Evolutionary conservation across 495 filamentous ascomycete species (phyloP), one percentile per base, ranked within the genome.

Genomic region (Acidomyces sp.): DNA sequence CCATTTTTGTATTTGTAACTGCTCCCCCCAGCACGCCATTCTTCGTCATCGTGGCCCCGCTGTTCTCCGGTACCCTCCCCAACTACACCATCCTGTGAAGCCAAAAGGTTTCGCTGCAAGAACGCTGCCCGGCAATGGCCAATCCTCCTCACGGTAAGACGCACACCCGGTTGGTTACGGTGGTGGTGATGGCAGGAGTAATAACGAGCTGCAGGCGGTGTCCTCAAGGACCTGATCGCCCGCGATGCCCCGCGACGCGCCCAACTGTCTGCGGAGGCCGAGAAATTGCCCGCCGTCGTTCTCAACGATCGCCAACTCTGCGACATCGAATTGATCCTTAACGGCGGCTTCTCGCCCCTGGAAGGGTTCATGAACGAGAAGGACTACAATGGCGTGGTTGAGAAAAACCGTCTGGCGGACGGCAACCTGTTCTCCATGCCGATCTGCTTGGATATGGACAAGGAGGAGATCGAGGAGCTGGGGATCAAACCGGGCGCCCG

Each of bases 311-410:
- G 90, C 46, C 90, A 97, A 64, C 75, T 97, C 16, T 97, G 90
- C 64, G 90, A 97, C 69, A 72, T 97, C 49, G 90, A 97, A 60
- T 60, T 97, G 68, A 80, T 97, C 48, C 75, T 96, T 64, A 94
- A 77, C 65, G 90, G 90, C 54, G 90, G 92, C 39, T 97, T 97
- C 66, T 93, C 85, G 49, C 90, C 90, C 35, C 73, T 97, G 16
- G 92, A 96, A 72, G 92, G 87, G 55, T 97, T 97, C 67, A 83
- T 97, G 83, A 94, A 75, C 61, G 75, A 96, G 70, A 78, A 80
- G 61, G 88, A 97, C 61, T 97, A 94, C 66, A 40, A 45, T 52
- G 92, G 90, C 45, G 92, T 97, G 51, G 86, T 93, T 47, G 76
- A 77, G 56, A 74, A 90, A 34, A 72, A 77, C 61, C 82, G 90